Evolutionary conservation across 345 rosid genomes (phyloP), one percentile per base, ranked within the genome.

Genomic region (Rhodamnia argentea): DNA sequence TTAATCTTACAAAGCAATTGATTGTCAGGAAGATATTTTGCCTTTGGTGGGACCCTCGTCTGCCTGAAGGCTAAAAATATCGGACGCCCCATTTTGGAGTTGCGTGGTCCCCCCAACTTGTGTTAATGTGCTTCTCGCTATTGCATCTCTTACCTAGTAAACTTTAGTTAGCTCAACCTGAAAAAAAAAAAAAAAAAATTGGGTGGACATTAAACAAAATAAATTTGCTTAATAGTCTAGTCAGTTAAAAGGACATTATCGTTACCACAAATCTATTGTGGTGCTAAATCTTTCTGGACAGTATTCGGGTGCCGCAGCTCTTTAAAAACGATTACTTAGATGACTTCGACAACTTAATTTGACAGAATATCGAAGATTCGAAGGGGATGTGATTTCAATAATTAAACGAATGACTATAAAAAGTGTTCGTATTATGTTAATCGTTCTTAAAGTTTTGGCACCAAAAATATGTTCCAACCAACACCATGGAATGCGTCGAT

Each of bases 301-400:
- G 10, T 70, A 10, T 37, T 32, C 37, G 37, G 20, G 24, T 32
- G 3, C 42, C 22, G 5, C 13, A 4, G 4, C 6, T 70, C 20
- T 70, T 18, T 9, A 37, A 70, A 20, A 32, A 3, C 37, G 1
- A 70, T 18, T 70, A 7, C 42, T 60, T 62, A 62, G 7, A 8
- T 29, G 42, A 62, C 15, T 27, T 15, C 40, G 8, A 60, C 0
- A 2, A 14, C 20, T 27, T 60, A 60, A 13, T 4, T 60, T 32
- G 6, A 0, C 3, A 0, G 5, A n/a, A n/a, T n/a, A n/a, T n/a
- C n/a, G n/a, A n/a, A 29, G 7, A 47, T 7, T 47, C 1, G 11
- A 47, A 47, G 9, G 11, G 10, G 51, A 9, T 9, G 51, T 47
- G 51, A 47, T 47, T 47, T 47, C 51, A 47, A 47, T 47, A 47